Conservation (phyloP, 2,329 filamentous ascomycete genomes). For the Pseudopithomyces chartarum region DNA sequence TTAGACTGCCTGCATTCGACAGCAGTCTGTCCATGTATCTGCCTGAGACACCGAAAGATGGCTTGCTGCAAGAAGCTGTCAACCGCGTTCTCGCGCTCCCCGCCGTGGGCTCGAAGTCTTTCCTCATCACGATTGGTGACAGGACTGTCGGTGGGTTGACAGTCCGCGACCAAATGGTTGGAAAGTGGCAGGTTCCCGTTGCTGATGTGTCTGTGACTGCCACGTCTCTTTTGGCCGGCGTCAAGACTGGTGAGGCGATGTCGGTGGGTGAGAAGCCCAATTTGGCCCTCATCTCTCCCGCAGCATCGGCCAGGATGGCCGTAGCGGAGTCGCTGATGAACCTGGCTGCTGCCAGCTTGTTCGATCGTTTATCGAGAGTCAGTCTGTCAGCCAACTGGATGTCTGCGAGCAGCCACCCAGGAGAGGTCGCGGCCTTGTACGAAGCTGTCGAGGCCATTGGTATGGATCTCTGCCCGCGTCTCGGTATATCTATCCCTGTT, state of each 20-base stretch:
- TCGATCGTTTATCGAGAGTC: slow-evolving; percentile 76
- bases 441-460: slow-evolving; percentile 93
- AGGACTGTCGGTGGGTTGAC: slow-evolving; percentile 89
- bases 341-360: slow-evolving; percentile 77
- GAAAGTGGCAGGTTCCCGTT: slow-evolving; percentile 93
- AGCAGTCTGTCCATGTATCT: slow-evolving; percentile 71
- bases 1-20: slow-evolving; percentile 74
- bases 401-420: slow-evolving; percentile 91
- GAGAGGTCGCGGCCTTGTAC: slow-evolving; percentile 89
- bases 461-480: slow-evolving; percentile 84
- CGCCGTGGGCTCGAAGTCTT: slow-evolving; percentile 93
- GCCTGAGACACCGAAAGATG: slow-evolving; percentile 59
- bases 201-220: slow-evolving; percentile 93
- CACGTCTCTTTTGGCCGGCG: slow-evolving; percentile 74
- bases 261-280: slow-evolving; percentile 93
- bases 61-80: slow-evolving; percentile 70
- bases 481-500: slow-evolving; percentile 93
- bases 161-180: slow-evolving; percentile 91
- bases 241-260: slow-evolving; percentile 91
- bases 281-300: slow-evolving; percentile 85
- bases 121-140: slow-evolving; percentile 96
- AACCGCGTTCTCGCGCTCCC: slow-evolving; percentile 83
- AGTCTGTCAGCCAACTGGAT: slow-evolving; percentile 98
- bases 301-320: slow-evolving; percentile 93
- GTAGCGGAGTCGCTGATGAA: slow-evolving; percentile 95